Evolutionary conservation across 1,284 basidiomycete species (phyloP), one percentile per base, ranked within the genome.

Genomic region (Ceratobasidium theobromae): DNA sequence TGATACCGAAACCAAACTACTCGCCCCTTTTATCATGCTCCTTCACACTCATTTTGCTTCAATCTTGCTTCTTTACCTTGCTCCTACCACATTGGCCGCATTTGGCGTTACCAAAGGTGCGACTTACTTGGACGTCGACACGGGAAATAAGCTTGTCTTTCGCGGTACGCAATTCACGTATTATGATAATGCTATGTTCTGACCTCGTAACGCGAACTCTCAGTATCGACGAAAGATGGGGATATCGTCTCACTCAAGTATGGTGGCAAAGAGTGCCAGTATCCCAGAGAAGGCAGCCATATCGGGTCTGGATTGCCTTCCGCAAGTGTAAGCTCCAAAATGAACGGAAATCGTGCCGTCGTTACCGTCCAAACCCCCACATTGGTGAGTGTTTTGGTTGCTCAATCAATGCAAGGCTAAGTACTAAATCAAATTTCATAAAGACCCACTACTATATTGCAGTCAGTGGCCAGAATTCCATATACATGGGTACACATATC

Each of bases 401-500:
- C 18, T 14, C 5, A 14, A 14, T 2, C n/a, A 23, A n/a, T 9
- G 43, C 16, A 38, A 45, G 8, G 8, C 43, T 11, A 5, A 14
- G 18, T 45, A 21, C 8, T 45, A 21, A 38, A 45, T 6, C 9
- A n/a, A 45, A n/a, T n/a, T n/a, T 21, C 11, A 12, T 23, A 23
- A 14, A 64, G 45, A 69, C 57, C 12, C 68, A 69, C 6, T 69
- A 69, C 52, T 58, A 67, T 30, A 54, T 69, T 21, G 68, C 65
- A 23, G 40, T 60, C 16, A 62, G 46, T 45, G 65, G 65, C 8
- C 49, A 62, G 40, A 55, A 28, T 9, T 48, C 65, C 11, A 66
- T 69, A 33, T 67, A 69, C 45, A 69, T 69, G 28, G 68, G 53
- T 4, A 69, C 68, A 14, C 67, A 69, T 46, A 67, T 49, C 27